Percentiles rank a stretch among this genome's conserved stretches.
phyloP scores from a whole-genome alignment of 164 flowering plant genomes.

The Nelumbo lutea region DNA sequence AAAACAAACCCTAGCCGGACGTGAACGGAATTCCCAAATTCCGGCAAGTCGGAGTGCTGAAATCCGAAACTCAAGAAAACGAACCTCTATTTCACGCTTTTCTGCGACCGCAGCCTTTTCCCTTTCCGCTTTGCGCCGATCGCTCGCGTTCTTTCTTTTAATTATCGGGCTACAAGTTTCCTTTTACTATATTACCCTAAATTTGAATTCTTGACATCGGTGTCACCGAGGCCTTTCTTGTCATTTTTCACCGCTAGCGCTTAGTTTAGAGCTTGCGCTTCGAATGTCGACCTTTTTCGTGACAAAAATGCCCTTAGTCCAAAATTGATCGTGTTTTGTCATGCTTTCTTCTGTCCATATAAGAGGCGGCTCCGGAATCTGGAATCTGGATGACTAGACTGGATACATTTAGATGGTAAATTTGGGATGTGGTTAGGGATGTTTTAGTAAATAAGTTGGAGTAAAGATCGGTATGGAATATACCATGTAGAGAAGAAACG shows the following conservation, averaged over 20 bases:
- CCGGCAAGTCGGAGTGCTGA: conserved; percentile 35
- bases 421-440: background rate
- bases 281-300: background rate
- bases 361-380: background rate
- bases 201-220: background rate
- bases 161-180: background rate
- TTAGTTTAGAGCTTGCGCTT: background rate
- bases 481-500: background rate
- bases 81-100: conserved; percentile 13
- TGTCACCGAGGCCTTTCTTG: background rate
- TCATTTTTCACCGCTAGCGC: background rate
- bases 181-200: background rate
- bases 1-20: conserved; percentile 44
- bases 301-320: background rate
- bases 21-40: conserved; percentile 37
- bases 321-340: background rate
- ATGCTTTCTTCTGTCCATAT: background rate
- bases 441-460: background rate
- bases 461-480: background rate
- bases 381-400: background rate
- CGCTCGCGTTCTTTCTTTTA: conserved; percentile 14
- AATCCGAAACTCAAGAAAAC: conserved; percentile 49
- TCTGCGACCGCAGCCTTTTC: conserved; percentile 14
- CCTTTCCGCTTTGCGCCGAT: conserved; percentile 18
- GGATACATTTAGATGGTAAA: background rate